These are phyloP conservation scores for Candida mattraensis DNA, from an alignment of 805 yeast genomes.

Conservation along the genomic window DNA sequence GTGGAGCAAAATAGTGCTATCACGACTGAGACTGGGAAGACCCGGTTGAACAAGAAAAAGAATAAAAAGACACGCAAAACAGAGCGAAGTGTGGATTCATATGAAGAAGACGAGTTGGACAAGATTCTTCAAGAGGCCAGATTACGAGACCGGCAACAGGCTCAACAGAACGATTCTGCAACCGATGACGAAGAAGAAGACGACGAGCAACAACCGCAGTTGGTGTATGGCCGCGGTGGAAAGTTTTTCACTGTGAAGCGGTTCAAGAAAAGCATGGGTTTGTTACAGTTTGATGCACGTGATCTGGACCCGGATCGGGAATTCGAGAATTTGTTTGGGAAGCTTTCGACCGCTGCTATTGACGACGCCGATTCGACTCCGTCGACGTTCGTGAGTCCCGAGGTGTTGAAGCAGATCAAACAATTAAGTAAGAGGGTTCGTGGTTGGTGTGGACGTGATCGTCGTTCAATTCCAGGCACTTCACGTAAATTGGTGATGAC, in stretches of 20 bases:
- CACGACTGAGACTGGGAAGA: too few relatives aligned
- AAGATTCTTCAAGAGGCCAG: conserved; percentile 45
- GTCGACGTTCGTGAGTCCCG: conserved; percentile 67
- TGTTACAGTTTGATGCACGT: conserved; percentile 47
- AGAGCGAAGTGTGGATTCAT: background rate
- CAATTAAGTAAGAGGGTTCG: conserved; percentile 56
- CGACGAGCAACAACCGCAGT: conserved; percentile 38
- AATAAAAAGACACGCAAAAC: background rate
- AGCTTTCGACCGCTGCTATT: conserved; percentile 61
- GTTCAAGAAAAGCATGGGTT: conserved; percentile 38
- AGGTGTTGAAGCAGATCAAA: conserved; percentile 62
- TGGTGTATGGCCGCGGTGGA: conserved; percentile 26
- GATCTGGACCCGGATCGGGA: conserved; percentile 78
- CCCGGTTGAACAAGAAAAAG: background rate
- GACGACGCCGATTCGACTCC: conserved; percentile 79
- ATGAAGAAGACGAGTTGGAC: conserved; percentile 50
- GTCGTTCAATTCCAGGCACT: conserved; percentile 72
- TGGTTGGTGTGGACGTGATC: conserved; percentile 86
- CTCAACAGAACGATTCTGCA: conserved; percentile 14
- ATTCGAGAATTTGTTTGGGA: conserved; percentile 68
- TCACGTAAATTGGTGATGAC: conserved; percentile 65
- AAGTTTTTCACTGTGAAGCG: conserved; percentile 46
- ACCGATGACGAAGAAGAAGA: conserved; percentile 22
- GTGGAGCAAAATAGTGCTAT: conserved; percentile 4
- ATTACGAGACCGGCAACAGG: conserved; percentile 21